Base-by-base conservation (phyloP, 352 stramenopile species). In the Pythium grandisporangium region DNA sequence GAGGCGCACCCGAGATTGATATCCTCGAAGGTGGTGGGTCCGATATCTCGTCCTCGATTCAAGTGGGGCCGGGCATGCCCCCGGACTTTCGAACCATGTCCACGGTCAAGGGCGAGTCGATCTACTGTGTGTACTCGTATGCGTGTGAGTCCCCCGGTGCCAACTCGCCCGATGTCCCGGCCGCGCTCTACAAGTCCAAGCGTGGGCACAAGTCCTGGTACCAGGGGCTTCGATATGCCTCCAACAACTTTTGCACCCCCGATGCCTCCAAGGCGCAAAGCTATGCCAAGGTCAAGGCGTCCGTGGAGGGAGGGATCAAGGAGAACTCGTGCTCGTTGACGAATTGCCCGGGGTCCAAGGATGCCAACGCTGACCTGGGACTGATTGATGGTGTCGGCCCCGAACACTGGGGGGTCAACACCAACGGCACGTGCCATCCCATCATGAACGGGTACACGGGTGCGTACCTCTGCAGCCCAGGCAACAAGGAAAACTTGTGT, bases 1-100 rank as follows among this genome's bases (percentile, higher is more conserved):
- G 95, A 5, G 94, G 95, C 22, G 87, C 92, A 19, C 94, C 95
- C 0, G 95, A 98, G 56, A 98, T 98, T 51, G 93, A 98, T 70
- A 69, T 98, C 17, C 66, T 98, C 6, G 94, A 96, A 90, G 79
- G 85, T 53, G 63, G 58, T 3, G 72, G 90, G 14, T 62, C 54
- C 4, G 67, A 74, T 6, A 80, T 96, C 42, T 97, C 87, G 23
- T 86, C 84, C 32, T 96, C 89, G 8, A 69, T 96, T 12, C 93
- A 98, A 50, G 57, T 97, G 26, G 67, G 51, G 1, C 80, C 80
- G 0, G 84, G 78, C 0, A 86, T 86, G 63, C 62, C 78, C 1
- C 21, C 53, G 1, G 50, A 84, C 20, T 80, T 70, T 30, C 67
- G 74, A 1, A 34, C 63, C 6, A 51, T 80, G 24, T 25, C 44